Percentiles rank a stretch among this genome's conserved stretches.
These are phyloP conservation scores for Tetraselmis striata DNA, from an alignment of 139 green algal species.

Conservation along the genomic window DNA sequence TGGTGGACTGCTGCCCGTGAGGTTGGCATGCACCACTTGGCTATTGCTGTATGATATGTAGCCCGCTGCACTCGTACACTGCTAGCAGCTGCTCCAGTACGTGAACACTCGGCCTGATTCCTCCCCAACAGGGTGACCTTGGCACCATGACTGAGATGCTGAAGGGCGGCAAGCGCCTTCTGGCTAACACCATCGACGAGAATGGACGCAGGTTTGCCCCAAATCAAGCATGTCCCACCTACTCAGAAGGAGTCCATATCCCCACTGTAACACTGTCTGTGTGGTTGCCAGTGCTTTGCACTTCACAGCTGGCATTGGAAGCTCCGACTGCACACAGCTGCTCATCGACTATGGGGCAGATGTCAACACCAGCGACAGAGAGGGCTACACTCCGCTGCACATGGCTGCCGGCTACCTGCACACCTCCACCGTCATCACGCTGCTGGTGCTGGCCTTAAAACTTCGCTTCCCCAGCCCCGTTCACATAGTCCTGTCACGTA, in stretches of 20 bases:
- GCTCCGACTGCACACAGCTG: conserved; percentile 42
- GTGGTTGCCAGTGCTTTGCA: conserved; percentile 64
- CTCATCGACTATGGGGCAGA: conserved; percentile 63
- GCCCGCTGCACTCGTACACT: too few relatives aligned
- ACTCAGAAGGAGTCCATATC: too few relatives aligned
- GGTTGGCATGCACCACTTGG: too few relatives aligned
- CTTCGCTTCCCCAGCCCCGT: too few relatives aligned
- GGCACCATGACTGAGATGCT: conserved; percentile 55
- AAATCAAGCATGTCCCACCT: too few relatives aligned
- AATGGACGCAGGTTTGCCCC: conserved; percentile 54
- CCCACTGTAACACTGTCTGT: too few relatives aligned
- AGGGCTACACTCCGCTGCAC: conserved; percentile 80
- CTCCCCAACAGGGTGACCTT: conserved; percentile 58
- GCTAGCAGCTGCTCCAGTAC: too few relatives aligned
- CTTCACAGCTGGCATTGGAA: conserved; percentile 68
- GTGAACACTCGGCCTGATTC: too few relatives aligned
- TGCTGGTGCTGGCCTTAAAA: conserved; percentile 36
- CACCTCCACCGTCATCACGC: conserved; percentile 40
- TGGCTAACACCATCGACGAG: conserved; percentile 60
- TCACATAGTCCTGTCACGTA: too few relatives aligned
- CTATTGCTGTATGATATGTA: too few relatives aligned
- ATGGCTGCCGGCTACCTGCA: conserved; percentile 77
- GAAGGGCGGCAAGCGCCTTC: conserved; percentile 36
- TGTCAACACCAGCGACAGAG: conserved; percentile 68
- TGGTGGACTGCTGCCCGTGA: conserved; percentile 75